A percentile compares a stretch with the other conserved stretches of the same genome.
Evolutionary conservation across 257 asterid genomes (phyloP).

Genomic region (Solanum sejunctum): DNA sequence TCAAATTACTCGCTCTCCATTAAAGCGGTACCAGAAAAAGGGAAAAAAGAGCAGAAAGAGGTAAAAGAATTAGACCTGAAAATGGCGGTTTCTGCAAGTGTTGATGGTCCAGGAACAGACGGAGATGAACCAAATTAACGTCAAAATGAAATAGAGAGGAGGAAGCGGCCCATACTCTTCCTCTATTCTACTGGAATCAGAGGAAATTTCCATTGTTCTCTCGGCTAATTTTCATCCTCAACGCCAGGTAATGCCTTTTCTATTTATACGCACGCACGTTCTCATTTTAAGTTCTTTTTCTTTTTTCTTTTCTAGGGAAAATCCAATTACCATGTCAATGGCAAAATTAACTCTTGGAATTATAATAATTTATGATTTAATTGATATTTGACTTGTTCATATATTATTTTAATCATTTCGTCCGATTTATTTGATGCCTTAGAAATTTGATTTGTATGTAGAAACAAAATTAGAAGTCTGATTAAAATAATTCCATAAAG

Average conservation of each 20-base stretch:
- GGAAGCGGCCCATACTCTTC: constrained; percentile 49
- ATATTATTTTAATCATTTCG: neutral
- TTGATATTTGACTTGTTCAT: neutral
- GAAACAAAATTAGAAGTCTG: neutral
- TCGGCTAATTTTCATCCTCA: neutral
- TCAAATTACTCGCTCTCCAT: neutral
- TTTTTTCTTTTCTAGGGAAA: neutral
- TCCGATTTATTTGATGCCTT: neutral
- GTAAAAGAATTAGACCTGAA: constrained; percentile 39
- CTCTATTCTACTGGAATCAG: constrained; percentile 13
- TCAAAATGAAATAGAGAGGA: constrained; percentile 41
- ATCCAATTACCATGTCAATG: neutral
- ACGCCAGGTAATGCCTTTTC: neutral
- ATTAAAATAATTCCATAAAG: neutral
- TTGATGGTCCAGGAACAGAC: constrained; percentile 66
- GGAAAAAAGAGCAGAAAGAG: neutral
- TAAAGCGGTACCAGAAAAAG: neutral
- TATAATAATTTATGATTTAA: too few species aligned
- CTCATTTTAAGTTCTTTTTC: neutral
- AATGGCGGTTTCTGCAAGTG: constrained; percentile 55
- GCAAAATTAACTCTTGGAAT: neutral
- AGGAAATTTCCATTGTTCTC: neutral
- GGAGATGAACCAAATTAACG: constrained; percentile 48
- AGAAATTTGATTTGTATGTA: neutral
- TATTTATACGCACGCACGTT: neutral